Evolutionary conservation across 805 yeast species (phyloP).

Genomic region (Saccharomycopsis schoenii): DNA sequence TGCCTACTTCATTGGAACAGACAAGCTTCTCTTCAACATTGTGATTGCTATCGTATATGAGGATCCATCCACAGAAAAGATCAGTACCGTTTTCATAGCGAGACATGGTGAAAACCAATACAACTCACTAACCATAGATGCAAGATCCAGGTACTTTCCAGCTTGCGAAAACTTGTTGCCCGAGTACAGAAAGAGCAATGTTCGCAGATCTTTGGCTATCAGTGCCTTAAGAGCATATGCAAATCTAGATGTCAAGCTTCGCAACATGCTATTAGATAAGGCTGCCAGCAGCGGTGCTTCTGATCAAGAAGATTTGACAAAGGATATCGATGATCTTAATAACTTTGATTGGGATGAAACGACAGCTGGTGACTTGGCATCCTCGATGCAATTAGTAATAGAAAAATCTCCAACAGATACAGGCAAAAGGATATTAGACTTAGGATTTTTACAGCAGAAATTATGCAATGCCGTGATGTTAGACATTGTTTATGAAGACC

Average conservation of each 20-base stretch:
- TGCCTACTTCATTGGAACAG: slow-evolving; percentile 44
- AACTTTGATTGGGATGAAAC: slow-evolving; percentile 64
- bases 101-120: slow-evolving; percentile 58
- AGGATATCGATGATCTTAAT: slow-evolving; percentile 13
- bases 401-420: slow-evolving; percentile 44
- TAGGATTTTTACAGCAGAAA: slow-evolving; percentile 48
- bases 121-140: slow-evolving; percentile 45
- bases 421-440: slow-evolving; percentile 44
- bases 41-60: slow-evolving; percentile 42
- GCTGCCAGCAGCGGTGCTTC: neutral
- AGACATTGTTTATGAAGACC: slow-evolving; percentile 66
- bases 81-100: slow-evolving; percentile 48
- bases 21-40: slow-evolving; percentile 36
- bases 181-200: slow-evolving; percentile 42
- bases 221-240: slow-evolving; percentile 60
- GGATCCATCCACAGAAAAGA: slow-evolving; percentile 33
- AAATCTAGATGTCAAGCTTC: slow-evolving; percentile 31
- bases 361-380: slow-evolving; percentile 72
- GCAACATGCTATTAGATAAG: slow-evolving; percentile 16
- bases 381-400: slow-evolving; percentile 46
- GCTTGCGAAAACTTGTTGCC: slow-evolving; percentile 62
- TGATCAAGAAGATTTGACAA: neutral
- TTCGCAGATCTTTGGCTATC: slow-evolving; percentile 69
- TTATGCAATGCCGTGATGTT: slow-evolving; percentile 42
- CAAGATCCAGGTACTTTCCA: slow-evolving; percentile 61